Conservation (phyloP, 352 stramenopile genomes). For the Phytophthora chlamydospora region DNA sequence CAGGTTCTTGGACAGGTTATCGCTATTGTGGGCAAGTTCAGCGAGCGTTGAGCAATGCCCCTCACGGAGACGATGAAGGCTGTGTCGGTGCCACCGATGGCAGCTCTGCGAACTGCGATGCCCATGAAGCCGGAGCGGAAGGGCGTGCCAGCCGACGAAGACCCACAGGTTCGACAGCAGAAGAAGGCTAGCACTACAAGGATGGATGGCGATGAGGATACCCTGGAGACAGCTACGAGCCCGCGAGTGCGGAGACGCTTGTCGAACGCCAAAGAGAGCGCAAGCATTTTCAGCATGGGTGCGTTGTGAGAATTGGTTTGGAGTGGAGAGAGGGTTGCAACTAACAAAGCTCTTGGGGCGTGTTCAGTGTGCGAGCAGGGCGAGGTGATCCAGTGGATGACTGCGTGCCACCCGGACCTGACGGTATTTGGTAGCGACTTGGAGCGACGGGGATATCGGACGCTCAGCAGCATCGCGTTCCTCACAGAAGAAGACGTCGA, state of each 20-base stretch:
- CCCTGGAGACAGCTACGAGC: conserved; percentile 37
- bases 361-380: conserved; percentile 75
- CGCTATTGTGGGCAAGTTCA: conserved; percentile 14
- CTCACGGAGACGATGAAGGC: conserved; percentile 21
- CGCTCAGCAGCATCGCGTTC: conserved; percentile 84
- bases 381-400: conserved; percentile 88
- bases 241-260: conserved; percentile 72
- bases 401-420: conserved; percentile 69
- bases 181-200: conserved; percentile 14
- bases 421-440: conserved; percentile 63
- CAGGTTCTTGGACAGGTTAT: neutral
- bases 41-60: conserved; percentile 11
- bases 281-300: conserved; percentile 75
- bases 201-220: conserved; percentile 22
- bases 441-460: conserved; percentile 69
- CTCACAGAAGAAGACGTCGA: conserved; percentile 75
- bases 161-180: conserved; percentile 28
- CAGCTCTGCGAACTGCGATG: conserved; percentile 1
- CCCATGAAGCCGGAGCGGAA: conserved; percentile 21
- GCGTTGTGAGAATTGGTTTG: neutral
- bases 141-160: conserved; percentile 12
- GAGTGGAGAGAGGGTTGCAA: neutral
- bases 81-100: conserved; percentile 4
- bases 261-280: conserved; percentile 80
- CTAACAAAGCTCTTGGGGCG: neutral